Evolutionary conservation across 805 yeast species (phyloP).

Genomic region (Nematodospora valgi): DNA sequence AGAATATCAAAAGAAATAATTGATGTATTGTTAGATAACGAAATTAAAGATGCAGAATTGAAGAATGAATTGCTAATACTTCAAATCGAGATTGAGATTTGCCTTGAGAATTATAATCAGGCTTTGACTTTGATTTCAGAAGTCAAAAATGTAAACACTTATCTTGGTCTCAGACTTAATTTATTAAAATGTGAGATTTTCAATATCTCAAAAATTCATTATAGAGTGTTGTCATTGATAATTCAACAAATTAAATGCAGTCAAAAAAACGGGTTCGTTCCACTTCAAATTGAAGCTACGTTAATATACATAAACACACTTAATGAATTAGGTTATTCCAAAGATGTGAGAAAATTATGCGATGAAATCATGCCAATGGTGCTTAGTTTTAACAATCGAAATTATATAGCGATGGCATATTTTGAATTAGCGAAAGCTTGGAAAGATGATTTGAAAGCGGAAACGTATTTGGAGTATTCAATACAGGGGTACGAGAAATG

Average conservation of each 20-base stretch:
- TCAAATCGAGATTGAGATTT: slow-evolving; percentile 27
- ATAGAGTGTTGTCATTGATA: slow-evolving; percentile 49
- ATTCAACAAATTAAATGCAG: slow-evolving; percentile 50
- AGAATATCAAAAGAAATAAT: slow-evolving; percentile 33
- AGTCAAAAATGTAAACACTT: slow-evolving; percentile 27
- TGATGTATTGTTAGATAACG: slow-evolving; percentile 25
- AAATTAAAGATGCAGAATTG: slow-evolving; percentile 28
- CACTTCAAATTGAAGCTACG: slow-evolving; percentile 45
- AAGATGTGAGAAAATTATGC: slow-evolving; percentile 44
- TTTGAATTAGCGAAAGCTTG: slow-evolving; percentile 24
- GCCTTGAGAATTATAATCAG: slow-evolving; percentile 26
- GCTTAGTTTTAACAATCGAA: slow-evolving; percentile 36
- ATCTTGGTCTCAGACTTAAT: slow-evolving; percentile 45
- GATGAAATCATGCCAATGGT: slow-evolving; percentile 43
- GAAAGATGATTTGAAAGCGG: neutral
- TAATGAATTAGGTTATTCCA: slow-evolving; percentile 33
- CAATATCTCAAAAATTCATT: slow-evolving; percentile 39
- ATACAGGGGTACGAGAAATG: slow-evolving; percentile 37
- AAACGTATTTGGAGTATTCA: neutral
- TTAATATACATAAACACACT: slow-evolving; percentile 45
- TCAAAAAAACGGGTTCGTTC: slow-evolving; percentile 41
- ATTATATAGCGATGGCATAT: slow-evolving; percentile 32
- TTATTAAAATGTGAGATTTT: slow-evolving; percentile 46
- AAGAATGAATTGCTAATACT: slow-evolving; percentile 24
- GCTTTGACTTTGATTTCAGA: slow-evolving; percentile 24